Conservation (phyloP, 768 basidiomycete genomes). For the Lanmaoa pseudosensibilis region DNA sequence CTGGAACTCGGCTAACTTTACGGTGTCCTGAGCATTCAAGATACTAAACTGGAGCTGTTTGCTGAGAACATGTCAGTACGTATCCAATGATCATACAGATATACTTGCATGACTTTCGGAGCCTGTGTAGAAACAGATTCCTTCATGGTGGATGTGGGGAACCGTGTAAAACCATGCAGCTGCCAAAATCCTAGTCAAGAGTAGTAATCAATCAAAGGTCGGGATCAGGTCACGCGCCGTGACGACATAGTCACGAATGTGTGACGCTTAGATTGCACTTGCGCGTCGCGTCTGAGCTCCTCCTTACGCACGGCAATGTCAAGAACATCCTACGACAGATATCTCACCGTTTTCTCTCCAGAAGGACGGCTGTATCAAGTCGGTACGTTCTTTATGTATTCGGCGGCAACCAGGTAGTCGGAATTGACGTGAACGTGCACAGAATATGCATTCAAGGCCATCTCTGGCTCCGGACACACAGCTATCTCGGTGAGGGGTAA, state of each 20-base stretch:
- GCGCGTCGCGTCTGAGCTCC: conserved; percentile 56
- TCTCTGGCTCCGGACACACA: conserved; percentile 95
- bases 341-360: conserved; percentile 95
- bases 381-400: conserved; percentile 51
- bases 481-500: conserved; percentile 90
- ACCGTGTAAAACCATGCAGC: neutral
- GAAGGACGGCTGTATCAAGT: conserved; percentile 99
- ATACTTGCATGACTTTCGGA: conserved; percentile 76
- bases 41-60: conserved; percentile 97
- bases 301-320: conserved; percentile 68
- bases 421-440: conserved; percentile 12
- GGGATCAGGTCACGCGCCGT: conserved; percentile 10
- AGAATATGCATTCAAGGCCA: conserved; percentile 99
- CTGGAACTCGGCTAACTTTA: conserved; percentile 94
- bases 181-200: neutral
- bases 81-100: neutral
- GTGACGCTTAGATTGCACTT: conserved; percentile 44
- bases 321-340: conserved; percentile 93
- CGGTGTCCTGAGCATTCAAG: conserved; percentile 91
- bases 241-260: conserved; percentile 15
- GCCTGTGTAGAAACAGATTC: conserved; percentile 76
- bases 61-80: conserved; percentile 41
- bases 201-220: no score
- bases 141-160: conserved; percentile 50
- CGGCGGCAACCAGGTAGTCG: neutral